Conservation (phyloP, 192 early-diverging fungal genomes). For the Coemansia sp. region DNA sequence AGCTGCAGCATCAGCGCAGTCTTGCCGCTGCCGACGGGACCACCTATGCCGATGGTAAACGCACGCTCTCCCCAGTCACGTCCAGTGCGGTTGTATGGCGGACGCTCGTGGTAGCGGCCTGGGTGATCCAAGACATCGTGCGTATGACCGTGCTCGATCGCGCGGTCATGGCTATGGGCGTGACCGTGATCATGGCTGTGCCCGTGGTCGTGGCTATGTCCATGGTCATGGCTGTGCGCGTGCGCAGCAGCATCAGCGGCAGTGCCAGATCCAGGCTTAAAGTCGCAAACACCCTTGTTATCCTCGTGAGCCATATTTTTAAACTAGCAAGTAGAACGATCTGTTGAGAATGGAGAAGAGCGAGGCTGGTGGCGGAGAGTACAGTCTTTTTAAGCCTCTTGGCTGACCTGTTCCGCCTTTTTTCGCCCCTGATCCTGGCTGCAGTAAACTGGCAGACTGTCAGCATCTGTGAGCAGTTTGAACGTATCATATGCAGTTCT, state of each 20-base stretch:
- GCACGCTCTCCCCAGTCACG: conserved; percentile 90
- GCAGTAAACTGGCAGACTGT: no score
- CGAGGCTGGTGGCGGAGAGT: background rate
- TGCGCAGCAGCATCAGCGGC: conserved; percentile 8
- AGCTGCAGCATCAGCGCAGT: conserved; percentile 90
- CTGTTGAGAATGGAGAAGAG: background rate
- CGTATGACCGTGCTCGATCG: conserved; percentile 81
- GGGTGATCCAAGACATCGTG: conserved; percentile 90
- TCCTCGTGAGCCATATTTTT: conserved; percentile 2
- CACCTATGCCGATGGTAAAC: conserved; percentile 94
- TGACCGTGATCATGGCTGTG: conserved; percentile 34
- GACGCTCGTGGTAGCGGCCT: conserved; percentile 75
- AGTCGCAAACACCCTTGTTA: conserved; percentile 31
- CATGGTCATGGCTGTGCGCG: conserved; percentile 28
- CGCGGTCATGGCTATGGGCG: conserved; percentile 53
- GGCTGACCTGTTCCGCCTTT: background rate
- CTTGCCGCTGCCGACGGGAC: conserved; percentile 95
- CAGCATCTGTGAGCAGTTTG: background rate
- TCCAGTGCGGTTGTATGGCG: conserved; percentile 66
- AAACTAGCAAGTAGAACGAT: background rate
- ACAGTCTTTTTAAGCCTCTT: background rate
- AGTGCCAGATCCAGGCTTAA: conserved; percentile 22
- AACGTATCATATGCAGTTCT: background rate
- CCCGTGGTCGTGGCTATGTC: conserved; percentile 26
- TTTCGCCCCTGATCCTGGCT: background rate